Percentiles rank a stretch among this genome's conserved stretches.
Evolutionary conservation across 2,329 filamentous ascomycete genomes (phyloP).

Genomic region (Elsinoe necatrix): DNA sequence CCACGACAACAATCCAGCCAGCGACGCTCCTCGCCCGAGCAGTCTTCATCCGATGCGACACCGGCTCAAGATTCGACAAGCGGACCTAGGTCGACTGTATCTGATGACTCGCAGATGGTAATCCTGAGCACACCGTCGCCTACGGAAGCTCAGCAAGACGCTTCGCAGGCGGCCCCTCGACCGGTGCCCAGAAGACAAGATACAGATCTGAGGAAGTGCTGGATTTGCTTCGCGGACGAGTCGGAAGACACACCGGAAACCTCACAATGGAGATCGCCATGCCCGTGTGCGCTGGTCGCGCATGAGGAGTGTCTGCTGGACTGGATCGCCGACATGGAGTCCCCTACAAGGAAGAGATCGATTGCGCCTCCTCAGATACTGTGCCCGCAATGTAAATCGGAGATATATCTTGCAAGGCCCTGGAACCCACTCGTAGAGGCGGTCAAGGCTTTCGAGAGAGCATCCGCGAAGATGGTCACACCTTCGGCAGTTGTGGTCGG

Average conservation of each 20-base stretch:
- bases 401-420: conserved; percentile 67
- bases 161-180: neutral
- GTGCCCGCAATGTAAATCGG: conserved; percentile 83
- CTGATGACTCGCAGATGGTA: conserved; percentile 40
- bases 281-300: conserved; percentile 80
- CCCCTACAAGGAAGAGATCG: conserved; percentile 42
- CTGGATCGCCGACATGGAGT: conserved; percentile 87
- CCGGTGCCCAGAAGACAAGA: conserved; percentile 23
- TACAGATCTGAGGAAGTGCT: conserved; percentile 47
- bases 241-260: conserved; percentile 55
- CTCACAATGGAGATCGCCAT: conserved; percentile 74
- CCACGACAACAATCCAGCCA: conserved; percentile 32
- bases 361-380: conserved; percentile 52
- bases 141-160: conserved; percentile 17
- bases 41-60: conserved; percentile 19
- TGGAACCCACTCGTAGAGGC: conserved; percentile 63
- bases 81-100: conserved; percentile 30
- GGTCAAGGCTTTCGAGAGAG: conserved; percentile 50
- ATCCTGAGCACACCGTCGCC: conserved; percentile 32
- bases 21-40: conserved; percentile 26
- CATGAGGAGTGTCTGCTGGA: conserved; percentile 84
- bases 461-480: conserved; percentile 52
- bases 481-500: conserved; percentile 46
- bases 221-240: conserved; percentile 61
- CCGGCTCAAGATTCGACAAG: conserved; percentile 25